Evolutionary conservation across 2,329 filamentous ascomycete genomes (phyloP), one percentile per base, ranked within the genome.

Genomic region (Endothia cerciana): DNA sequence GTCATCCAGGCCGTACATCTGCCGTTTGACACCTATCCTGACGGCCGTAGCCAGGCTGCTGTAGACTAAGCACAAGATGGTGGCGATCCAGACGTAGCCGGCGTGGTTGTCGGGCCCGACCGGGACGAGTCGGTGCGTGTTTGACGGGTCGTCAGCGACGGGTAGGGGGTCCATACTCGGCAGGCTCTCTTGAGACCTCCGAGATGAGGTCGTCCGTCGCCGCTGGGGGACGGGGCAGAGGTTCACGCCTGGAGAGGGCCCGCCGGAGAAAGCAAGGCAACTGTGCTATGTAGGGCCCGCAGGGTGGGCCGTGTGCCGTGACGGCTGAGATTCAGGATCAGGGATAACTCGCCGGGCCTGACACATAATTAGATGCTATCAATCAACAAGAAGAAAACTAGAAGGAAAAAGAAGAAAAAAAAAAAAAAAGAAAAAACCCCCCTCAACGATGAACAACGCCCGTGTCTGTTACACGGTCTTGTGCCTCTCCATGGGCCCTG

Each of bases 31-130:
- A 13, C 13, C 36, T 15, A 25, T 45, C 41, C 64, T 53, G 15
- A 62, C 45, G 38, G 59, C 17, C 8, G 30, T 47, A 17, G 64
- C 56, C 11, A 62, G 28, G 36, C 41, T 36, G 33, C 45, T 63
- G 28, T 63, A 65, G 17, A 63, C 56, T 5, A 55, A 19, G 17
- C 36, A 45, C 64, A 63, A 11, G 22, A 63, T 63, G 22, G 45
- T 60, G 4, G 51, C 60, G 5, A 66, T 66, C 64, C 60, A 64
- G n/a, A 66, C n/a, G 25, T 60, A 63, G 1, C 55, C 64, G 10
- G 55, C 55, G 43, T 66, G 64, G 19, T 63, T 56, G 33, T 38
- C 55, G 3, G 55, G 55, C 10, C 33, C 30, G n/a, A 51, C 45
- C 1, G 55, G 13, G 15, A 58, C 25, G 22, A 40, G 62, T 62